Conservation (phyloP, 2,329 filamentous ascomycete species). For the Aspergillus fumigatus region DNA sequence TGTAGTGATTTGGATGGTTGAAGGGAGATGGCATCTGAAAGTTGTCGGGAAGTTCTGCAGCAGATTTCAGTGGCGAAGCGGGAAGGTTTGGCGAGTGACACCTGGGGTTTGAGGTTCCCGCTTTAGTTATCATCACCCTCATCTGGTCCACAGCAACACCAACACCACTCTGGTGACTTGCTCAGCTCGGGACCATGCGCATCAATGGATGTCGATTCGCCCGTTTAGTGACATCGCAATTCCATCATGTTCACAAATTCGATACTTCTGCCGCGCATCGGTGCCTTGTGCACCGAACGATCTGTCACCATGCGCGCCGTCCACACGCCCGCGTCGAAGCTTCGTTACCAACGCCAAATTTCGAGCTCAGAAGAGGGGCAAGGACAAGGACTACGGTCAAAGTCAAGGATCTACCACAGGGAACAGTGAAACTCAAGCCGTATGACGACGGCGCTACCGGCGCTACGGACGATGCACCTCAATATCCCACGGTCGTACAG, state of each 20-base stretch:
- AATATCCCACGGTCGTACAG: slow-evolving; percentile 82
- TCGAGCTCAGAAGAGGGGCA: slow-evolving; percentile 24
- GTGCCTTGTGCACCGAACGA: slow-evolving; percentile 22
- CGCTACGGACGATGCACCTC: slow-evolving; percentile 45
- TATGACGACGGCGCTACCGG: slow-evolving; percentile 26
- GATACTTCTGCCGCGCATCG: slow-evolving; percentile 8
- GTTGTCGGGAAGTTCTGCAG: slow-evolving; percentile 24
- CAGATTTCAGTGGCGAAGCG: slow-evolving; percentile 35
- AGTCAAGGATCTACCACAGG: slow-evolving; percentile 53
- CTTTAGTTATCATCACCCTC: slow-evolving; percentile 6
- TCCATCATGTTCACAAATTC: neutral
- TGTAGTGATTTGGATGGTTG: slow-evolving; percentile 16
- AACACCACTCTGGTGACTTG: neutral
- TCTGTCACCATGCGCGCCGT: slow-evolving; percentile 29
- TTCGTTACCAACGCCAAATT: slow-evolving; percentile 9
- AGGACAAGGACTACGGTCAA: slow-evolving; percentile 37
- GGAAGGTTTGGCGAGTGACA: slow-evolving; percentile 25
- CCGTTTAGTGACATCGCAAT: slow-evolving; percentile 8
- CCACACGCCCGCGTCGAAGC: slow-evolving; percentile 15
- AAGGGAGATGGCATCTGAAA: slow-evolving; percentile 22
- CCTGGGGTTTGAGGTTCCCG: slow-evolving; percentile 18
- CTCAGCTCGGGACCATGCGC: slow-evolving; percentile 20
- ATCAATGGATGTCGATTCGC: slow-evolving; percentile 16
- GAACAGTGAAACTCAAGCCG: slow-evolving; percentile 44
- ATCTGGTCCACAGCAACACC: neutral